Conservation (phyloP, 1,284 basidiomycete genomes). For the Wolfiporia cocos region DNA sequence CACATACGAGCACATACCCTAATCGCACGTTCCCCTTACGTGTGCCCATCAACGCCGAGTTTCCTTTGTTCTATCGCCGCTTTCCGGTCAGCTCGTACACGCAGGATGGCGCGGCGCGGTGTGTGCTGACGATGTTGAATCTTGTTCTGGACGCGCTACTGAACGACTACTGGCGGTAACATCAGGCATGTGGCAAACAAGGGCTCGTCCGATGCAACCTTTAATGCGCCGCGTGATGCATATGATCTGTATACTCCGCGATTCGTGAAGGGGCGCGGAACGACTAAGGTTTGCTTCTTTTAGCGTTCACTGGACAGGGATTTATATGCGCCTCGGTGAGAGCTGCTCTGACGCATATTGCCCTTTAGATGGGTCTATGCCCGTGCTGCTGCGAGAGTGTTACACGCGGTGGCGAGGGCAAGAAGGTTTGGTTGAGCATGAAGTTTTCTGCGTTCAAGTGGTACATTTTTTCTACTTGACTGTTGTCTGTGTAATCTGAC, state of each 20-base stretch:
- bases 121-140: too few species aligned
- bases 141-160: too few species aligned
- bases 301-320: not conserved
- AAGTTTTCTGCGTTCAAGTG: conserved; percentile 81
- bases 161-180: too few species aligned
- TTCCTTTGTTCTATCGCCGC: conserved; percentile 56
- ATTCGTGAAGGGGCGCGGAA: conserved; percentile 66
- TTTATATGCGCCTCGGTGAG: not conserved
- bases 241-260: conserved; percentile 75
- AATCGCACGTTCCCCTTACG: conserved; percentile 43
- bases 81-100: conserved; percentile 57
- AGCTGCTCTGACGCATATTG: not conserved
- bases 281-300: conserved; percentile 37
- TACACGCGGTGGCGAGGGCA: conserved; percentile 58
- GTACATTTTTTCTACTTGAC: conserved; percentile 26
- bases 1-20: conserved; percentile 7
- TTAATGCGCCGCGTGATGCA: conserved; percentile 48
- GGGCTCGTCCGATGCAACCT: conserved; percentile 45
- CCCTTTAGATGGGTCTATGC: conserved; percentile 53
- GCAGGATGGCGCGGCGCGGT: conserved; percentile 18
- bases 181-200: too few species aligned
- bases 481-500: not conserved
- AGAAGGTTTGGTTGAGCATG: conserved; percentile 65
- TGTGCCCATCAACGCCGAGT: conserved; percentile 39
- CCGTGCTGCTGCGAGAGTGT: conserved; percentile 65